Conservation (phyloP, 163 green algal species). For the Scenedesmus sp. region DNA sequence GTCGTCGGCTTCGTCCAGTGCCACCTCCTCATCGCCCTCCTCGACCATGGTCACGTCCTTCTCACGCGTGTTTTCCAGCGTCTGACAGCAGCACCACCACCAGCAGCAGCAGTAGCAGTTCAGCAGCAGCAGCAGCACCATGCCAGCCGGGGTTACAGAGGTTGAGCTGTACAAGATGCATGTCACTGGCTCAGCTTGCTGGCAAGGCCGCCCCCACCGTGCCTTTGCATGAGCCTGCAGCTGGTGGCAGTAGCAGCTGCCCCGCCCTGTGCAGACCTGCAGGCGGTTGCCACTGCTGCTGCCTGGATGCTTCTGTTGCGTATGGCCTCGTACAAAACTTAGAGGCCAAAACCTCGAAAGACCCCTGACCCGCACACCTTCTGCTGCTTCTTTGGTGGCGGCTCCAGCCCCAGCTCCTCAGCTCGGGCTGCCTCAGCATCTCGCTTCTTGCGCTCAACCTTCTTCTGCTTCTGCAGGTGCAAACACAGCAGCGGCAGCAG, state of each 20-base stretch:
- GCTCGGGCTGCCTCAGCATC: slow-evolving; percentile 76
- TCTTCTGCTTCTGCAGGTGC: slow-evolving; percentile 80
- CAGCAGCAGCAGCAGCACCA: background rate
- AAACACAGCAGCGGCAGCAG: background rate
- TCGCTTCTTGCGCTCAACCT: slow-evolving; percentile 75
- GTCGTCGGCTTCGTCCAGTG: slow-evolving; percentile 88
- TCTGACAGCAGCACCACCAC: slow-evolving; percentile 65
- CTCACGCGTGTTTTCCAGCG: slow-evolving; percentile 93
- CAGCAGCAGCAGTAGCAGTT: background rate
- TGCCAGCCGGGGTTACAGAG: too few species aligned
- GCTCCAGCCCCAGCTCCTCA: slow-evolving; percentile 78
- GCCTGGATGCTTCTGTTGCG: background rate
- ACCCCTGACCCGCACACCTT: slow-evolving; percentile 61
- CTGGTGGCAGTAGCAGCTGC: background rate
- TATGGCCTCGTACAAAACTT: background rate
- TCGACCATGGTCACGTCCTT: slow-evolving; percentile 88
- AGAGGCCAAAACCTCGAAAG: background rate
- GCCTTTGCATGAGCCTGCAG: background rate
- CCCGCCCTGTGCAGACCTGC: background rate
- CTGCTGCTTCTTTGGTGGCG: slow-evolving; percentile 76
- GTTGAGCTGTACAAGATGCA: too few species aligned
- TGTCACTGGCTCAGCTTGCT: too few species aligned
- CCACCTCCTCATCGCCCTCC: slow-evolving; percentile 86
- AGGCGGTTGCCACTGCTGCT: background rate
- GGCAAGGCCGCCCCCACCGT: too few species aligned